Base-by-base conservation (phyloP, 2,329 filamentous ascomycete genomes). In the Trichoderma brevicompactum region DNA sequence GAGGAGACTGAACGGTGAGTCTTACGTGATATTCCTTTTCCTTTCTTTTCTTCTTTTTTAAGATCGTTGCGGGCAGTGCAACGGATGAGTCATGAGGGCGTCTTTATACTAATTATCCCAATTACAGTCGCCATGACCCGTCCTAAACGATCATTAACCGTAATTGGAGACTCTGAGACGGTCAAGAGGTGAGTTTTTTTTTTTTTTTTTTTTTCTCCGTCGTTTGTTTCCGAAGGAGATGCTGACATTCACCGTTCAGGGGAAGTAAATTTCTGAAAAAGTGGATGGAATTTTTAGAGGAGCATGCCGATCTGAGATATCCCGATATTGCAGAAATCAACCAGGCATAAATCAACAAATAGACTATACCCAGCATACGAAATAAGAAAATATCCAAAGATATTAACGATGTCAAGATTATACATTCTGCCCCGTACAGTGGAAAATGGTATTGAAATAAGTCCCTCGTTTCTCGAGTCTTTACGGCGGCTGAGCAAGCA, bases 91-190 rank as follows among this genome's bases (percentile, higher is more conserved):
- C 38, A 28, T 17, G 6, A n/a, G 50, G n/a, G 55, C 2, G 13
- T 38, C n/a, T 38, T 17, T 2, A 46, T 40, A 17, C 10, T 49
- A 28, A 50, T 52, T 13, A 53, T 32, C n/a, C 64, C 52, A 19
- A 61, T 72, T 91, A 89, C 92, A 96, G 94, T 98, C 71, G 94
- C 95, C 61, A 98, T 99, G 94, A 99, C 95, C 68, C 87, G 95
- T 70, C 92, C 95, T 6, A 94, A 91, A 80, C 87, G 95, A 71
- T 94, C 95, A 74, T 82, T 99, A 49, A 95, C 92, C 68, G 85
- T 99, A 17, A 90, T 97, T 72, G 95, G 94, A 50, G 95, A 99
- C 77, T 95, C 92, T 66, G 95, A 97, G 76, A 98, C 94, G 3
- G 92, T 97, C 64, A 89, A 89, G 78, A 88, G 86, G 91, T 96